phyloP scores from a whole-genome alignment of 1,139 yeast species.

The Yamadazyma conglobata region DNA sequence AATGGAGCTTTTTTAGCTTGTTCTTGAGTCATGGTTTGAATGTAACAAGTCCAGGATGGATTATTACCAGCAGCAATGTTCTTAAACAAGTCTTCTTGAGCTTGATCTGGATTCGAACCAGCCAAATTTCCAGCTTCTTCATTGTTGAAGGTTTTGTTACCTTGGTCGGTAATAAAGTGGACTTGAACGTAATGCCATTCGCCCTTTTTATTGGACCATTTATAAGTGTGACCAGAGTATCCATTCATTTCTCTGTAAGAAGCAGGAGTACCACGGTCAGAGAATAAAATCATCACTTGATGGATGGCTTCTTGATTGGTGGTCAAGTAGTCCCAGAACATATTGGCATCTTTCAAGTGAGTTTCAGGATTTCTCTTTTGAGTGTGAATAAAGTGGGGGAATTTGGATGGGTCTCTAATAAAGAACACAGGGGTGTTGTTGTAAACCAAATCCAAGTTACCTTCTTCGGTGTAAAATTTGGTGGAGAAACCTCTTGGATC shows the following conservation, averaged over 20 bases:
- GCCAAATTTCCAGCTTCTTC: constrained; percentile 58
- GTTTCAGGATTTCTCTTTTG: constrained; percentile 81
- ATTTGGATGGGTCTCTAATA: constrained; percentile 81
- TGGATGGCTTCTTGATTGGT: constrained; percentile 63
- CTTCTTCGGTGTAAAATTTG: constrained; percentile 84
- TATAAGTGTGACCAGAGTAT: constrained; percentile 70
- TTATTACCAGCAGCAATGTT: constrained; percentile 55
- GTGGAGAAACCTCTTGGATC: constrained; percentile 88
- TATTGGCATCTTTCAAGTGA: constrained; percentile 71
- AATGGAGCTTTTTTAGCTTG: constrained; percentile 59
- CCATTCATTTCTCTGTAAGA: constrained; percentile 66
- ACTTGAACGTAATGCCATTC: constrained; percentile 67
- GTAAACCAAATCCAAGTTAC: constrained; percentile 83
- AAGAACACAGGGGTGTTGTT: constrained; percentile 89
- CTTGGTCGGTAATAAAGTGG: constrained; percentile 59
- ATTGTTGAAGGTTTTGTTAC: constrained; percentile 49
- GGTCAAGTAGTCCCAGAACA: constrained; percentile 69
- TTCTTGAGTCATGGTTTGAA: constrained; percentile 66
- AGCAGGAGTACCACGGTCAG: constrained; percentile 69
- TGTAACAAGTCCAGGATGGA: constrained; percentile 64
- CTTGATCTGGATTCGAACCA: constrained; percentile 63
- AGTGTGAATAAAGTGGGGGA: constrained; percentile 86
- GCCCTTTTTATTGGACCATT: constrained; percentile 64
- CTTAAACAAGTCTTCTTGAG: constrained; percentile 62
- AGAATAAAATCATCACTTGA: constrained; percentile 59